A percentile compares a stretch with the other conserved stretches of the same genome.
phyloP scores from a whole-genome alignment of 2,329 filamentous ascomycete species.

The Plectosphaerella plurivora region DNA sequence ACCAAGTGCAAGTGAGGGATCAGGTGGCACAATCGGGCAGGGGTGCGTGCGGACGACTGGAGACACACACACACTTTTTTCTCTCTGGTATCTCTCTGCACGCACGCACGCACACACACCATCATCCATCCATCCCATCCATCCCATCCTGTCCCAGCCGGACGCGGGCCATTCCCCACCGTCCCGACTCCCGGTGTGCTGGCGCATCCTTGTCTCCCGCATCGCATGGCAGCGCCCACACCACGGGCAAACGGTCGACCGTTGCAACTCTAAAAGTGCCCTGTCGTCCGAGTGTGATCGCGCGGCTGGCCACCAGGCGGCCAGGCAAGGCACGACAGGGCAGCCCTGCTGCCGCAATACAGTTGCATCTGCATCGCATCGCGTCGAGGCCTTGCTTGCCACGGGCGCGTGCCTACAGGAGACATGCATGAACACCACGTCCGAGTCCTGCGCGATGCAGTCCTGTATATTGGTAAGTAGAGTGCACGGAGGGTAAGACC shows the following conservation, averaged over 20 bases:
- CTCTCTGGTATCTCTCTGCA: neutral
- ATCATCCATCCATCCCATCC: neutral
- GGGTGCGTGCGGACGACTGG: neutral
- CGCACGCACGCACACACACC: no score
- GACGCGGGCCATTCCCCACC: slow-evolving; percentile 5
- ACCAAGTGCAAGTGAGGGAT: no score
- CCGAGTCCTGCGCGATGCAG: no score
- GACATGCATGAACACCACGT: no score
- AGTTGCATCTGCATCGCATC: no score
- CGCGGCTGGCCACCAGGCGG: neutral
- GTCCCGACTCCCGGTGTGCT: slow-evolving; percentile 4
- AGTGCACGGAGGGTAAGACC: no score
- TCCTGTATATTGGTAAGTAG: no score
- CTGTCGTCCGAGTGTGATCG: neutral
- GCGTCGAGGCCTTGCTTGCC: no score
- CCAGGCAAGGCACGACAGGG: neutral
- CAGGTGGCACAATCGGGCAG: no score
- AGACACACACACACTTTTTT: neutral
- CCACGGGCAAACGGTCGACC: slow-evolving; percentile 7
- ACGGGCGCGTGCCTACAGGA: no score
- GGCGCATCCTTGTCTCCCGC: slow-evolving; percentile 11
- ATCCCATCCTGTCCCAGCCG: neutral
- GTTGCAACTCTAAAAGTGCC: slow-evolving; percentile 6
- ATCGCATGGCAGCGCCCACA: slow-evolving; percentile 6
- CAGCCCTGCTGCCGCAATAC: no score